Percentiles rank a stretch among this genome's conserved stretches.
Conservation (phyloP, 208 protist genomes). For the Wallacemonas rigidus region DNA sequence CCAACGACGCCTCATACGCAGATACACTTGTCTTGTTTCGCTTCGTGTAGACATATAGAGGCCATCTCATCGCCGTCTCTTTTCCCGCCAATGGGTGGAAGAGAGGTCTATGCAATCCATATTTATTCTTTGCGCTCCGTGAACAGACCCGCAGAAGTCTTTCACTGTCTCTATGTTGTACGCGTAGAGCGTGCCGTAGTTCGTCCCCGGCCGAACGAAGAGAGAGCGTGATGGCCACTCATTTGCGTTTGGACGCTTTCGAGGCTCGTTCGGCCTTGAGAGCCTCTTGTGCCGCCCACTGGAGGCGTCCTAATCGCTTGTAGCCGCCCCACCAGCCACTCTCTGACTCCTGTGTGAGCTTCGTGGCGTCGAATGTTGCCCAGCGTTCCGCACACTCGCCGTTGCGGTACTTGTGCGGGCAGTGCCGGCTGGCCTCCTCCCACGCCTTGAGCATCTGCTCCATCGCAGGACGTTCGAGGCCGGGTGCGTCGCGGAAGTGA, state of each 20-base stretch:
- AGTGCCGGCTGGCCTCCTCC: slow-evolving; percentile 73
- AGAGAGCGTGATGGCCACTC: neutral
- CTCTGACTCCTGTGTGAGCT: slow-evolving; percentile 17
- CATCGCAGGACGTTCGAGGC: slow-evolving; percentile 64
- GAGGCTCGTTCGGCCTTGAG: slow-evolving; percentile 17
- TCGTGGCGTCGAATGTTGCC: slow-evolving; percentile 65
- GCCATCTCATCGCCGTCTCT: no score
- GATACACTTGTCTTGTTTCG: no score
- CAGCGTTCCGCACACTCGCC: slow-evolving; percentile 75
- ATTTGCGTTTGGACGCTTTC: slow-evolving; percentile 6
- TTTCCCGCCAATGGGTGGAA: no score
- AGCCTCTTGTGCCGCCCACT: slow-evolving; percentile 37
- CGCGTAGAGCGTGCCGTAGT: no score
- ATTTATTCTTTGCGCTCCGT: no score
- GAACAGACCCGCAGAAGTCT: no score
- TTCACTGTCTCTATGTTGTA: no score
- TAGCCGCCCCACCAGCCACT: slow-evolving; percentile 76
- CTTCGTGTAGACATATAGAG: no score
- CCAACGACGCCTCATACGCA: no score
- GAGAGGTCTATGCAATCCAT: no score
- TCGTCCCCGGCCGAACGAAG: neutral
- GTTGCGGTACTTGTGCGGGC: slow-evolving; percentile 61
- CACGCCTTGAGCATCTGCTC: slow-evolving; percentile 85
- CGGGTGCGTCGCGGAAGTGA: slow-evolving; percentile 70
- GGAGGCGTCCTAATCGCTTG: slow-evolving; percentile 61